Evolutionary conservation across 192 early-diverging fungal genomes (phyloP).

Genomic region (Coemansia sp.): DNA sequence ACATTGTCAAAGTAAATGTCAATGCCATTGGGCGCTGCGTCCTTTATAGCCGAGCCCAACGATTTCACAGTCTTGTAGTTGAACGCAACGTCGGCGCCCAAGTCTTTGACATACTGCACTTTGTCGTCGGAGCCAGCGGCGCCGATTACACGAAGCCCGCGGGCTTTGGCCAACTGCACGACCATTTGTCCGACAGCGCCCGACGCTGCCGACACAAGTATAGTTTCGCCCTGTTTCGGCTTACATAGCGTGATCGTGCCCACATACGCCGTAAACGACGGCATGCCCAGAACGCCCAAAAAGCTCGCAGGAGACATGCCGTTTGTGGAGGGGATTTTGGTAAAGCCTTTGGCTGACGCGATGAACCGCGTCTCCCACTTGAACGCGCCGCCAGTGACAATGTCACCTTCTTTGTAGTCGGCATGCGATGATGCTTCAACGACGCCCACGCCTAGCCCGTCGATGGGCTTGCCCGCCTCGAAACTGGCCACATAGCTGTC

Average conservation of each 20-base stretch:
- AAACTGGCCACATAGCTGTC: constrained; percentile 60
- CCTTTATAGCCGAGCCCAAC: constrained; percentile 53
- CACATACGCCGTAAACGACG: constrained; percentile 75
- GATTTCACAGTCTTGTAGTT: constrained; percentile 86
- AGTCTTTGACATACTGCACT: constrained; percentile 63
- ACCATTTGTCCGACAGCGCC: constrained; percentile 81
- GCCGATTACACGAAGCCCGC: constrained; percentile 81
- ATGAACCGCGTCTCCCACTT: constrained; percentile 63
- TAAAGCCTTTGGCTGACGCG: constrained; percentile 20
- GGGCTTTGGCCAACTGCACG: constrained; percentile 75
- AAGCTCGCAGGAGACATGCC: constrained; percentile 13
- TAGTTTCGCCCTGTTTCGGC: constrained; percentile 79
- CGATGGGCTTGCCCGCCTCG: constrained; percentile 56
- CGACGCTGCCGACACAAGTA: constrained; percentile 78
- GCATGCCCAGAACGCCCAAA: constrained; percentile 73
- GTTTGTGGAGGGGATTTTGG: constrained; percentile 7
- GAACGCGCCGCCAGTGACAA: constrained; percentile 58
- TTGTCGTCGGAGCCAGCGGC: constrained; percentile 85
- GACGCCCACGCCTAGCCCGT: constrained; percentile 48
- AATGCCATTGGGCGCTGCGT: constrained; percentile 74
- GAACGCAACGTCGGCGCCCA: constrained; percentile 82
- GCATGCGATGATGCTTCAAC: constrained; percentile 66
- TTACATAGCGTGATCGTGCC: constrained; percentile 65
- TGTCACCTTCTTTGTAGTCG: constrained; percentile 62
- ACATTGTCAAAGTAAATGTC: constrained; percentile 90